Conservation (phyloP, 371 early-diverging fungal genomes). For the Apophysomyces elegans region DNA sequence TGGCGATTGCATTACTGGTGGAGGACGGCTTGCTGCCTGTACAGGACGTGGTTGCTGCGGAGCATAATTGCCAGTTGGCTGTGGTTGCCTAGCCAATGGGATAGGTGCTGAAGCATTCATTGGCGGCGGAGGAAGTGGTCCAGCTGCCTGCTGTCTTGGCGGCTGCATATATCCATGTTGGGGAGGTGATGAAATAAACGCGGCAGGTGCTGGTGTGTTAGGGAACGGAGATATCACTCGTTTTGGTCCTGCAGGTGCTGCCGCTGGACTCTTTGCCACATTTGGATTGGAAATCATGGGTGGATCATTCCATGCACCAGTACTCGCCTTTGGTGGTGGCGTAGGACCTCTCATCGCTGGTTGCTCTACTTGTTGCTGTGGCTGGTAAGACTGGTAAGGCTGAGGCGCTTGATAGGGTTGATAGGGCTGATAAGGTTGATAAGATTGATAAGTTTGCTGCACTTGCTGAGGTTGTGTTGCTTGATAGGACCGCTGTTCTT, state of each 20-base stretch:
- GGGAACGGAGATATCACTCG: constrained; percentile 56
- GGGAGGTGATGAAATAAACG: constrained; percentile 33
- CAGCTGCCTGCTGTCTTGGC: constrained; percentile 10
- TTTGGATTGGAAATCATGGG: constrained; percentile 39
- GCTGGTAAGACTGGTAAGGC: constrained; percentile 2
- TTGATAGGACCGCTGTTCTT: background rate
- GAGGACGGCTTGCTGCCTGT: background rate
- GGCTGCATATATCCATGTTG: constrained; percentile 21
- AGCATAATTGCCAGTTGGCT: background rate
- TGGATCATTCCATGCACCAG: constrained; percentile 67
- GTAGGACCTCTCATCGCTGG: constrained; percentile 34
- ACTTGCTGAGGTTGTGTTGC: constrained; percentile 5
- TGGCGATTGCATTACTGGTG: background rate
- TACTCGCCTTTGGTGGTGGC: constrained; percentile 37
- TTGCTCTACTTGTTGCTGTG: constrained; percentile 9
- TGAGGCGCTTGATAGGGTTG: background rate
- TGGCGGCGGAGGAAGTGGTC: constrained; percentile 39
- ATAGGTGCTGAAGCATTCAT: constrained; percentile 40
- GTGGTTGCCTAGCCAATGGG: constrained; percentile 15
- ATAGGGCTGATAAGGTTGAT: background rate
- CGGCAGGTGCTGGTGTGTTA: constrained; percentile 39
- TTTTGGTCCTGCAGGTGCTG: constrained; percentile 28
- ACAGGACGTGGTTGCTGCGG: background rate
- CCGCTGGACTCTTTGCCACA: constrained; percentile 33
- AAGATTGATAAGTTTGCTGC: background rate